Base-by-base conservation (phyloP, 805 yeast genomes). In the Soucietia sequanensis region DNA sequence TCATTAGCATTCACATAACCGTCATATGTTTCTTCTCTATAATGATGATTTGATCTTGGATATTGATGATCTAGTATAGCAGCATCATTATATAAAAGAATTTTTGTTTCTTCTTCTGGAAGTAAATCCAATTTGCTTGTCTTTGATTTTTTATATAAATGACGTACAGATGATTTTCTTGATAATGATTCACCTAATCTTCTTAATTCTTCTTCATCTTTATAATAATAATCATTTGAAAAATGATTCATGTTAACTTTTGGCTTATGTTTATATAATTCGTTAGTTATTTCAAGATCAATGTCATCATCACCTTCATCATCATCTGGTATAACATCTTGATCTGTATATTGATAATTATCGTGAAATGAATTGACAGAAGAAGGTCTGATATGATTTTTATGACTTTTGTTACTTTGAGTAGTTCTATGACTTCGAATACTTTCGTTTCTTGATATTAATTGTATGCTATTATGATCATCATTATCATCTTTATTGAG, bases 101-200 rank as follows among this genome's bases (percentile, higher is more conserved):
- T 36, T 19, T 33, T 45, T 4, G 59, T 46, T 14, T 54, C 60
- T 13, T 48, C 50, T 9, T 43, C 46, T 8, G 19, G 15, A 12
- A 17, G 37, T 15, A 10, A 32, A 25, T 18, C 32, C 15, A n/a
- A 19, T 15, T 16, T 24, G 27, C 12, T 34, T 3, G 22, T 20
- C 13, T 28, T 27, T n/a, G 33, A 7, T 26, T 16, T 36, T 30
- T 27, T 28, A 20, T 46, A 45, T 17, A 51, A 35, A 27, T 45
- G 56, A 23, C 69, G 50, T 4, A 62, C 65, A 4, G 70, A 56
- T 4, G 58, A 38, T 22, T 58, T 62, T 30, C 54, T 48, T 1
- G 70, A 53, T 31, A 68, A 47, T 20, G 62, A 52, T 33, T 59
- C 62, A 3, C 73, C 70, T 31, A 68, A 47, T 30, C 49, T 54